Base-by-base conservation (phyloP, 192 early-diverging fungal genomes). In the Gigaspora rosea region DNA sequence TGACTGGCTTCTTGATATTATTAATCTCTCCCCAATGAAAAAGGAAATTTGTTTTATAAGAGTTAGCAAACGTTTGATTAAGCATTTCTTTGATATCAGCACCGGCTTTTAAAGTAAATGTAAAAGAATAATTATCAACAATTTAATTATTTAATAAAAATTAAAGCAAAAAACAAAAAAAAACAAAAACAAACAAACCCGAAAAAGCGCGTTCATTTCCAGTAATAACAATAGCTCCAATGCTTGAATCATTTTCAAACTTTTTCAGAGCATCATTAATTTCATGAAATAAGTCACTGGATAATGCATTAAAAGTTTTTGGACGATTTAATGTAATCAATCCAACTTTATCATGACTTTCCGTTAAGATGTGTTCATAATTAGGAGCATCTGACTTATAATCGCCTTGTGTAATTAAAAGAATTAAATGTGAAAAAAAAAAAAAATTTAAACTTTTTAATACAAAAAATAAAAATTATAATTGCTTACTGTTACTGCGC, bases 21-120 rank as follows among this genome's bases (percentile, higher is more conserved):
- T 88, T 90, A 84, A 99, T 93, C 72, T 95, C 91, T 54, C 91
- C 92, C 97, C 97, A 99, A 83, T 98, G 93, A 22, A 88, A 93
- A 73, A 99, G 80, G 81, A 99, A 98, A 89, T 96, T 92, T 69
- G 85, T 87, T 80, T 91, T 92, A 89, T 96, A 97, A 88, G 92
- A 95, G 66, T 90, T 83, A 74, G 96, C 90, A 80, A 94, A 97
- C 77, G 90, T 86, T 35, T 94, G 86, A 75, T 93, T 91, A 84
- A 88, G 89, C 97, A 99, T 99, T 84, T 99, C 96, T 89, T 99
- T 97, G 85, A 99, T 99, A 81, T 99, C 97, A 62, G 97, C 97
- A 48, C 97, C 97, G 50, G 97, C 94, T 92, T 80, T 33, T 50
- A 41, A 41, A 2, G 7, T 41, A 41, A 41, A 7, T 41, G 3